A percentile compares a stretch with the other conserved stretches of the same genome.
phyloP scores from a whole-genome alignment of 331 rosid genomes.

The Dryas integrifolia region DNA sequence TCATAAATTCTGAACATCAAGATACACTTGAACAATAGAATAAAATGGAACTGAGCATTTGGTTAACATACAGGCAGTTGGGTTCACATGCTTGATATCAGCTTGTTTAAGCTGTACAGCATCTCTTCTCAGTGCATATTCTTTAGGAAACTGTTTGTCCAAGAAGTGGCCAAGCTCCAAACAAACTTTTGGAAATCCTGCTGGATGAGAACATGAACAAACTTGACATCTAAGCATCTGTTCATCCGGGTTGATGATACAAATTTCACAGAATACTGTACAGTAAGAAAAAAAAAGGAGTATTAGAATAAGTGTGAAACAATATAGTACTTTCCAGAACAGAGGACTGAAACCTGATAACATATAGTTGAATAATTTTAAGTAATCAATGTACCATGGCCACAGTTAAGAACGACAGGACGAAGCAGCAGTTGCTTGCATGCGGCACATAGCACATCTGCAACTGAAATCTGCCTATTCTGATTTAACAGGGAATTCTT shows the following conservation, averaged over 20 bases:
- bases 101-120: conserved; percentile 39
- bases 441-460: conserved; percentile 53
- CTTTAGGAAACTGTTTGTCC: conserved; percentile 63
- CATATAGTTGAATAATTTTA: conserved; percentile 7
- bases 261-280: conserved; percentile 69
- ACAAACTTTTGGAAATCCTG: conserved; percentile 72
- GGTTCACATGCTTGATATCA: conserved; percentile 28
- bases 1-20: background rate
- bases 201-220: conserved; percentile 71
- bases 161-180: conserved; percentile 63
- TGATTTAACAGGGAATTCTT: conserved; percentile 25
- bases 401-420: conserved; percentile 81
- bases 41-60: conserved; percentile 5
- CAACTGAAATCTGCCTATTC: conserved; percentile 35
- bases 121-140: conserved; percentile 54
- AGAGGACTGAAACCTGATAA: conserved; percentile 4
- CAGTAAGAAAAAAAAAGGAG: conserved; percentile 10
- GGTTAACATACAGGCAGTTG: conserved; percentile 38
- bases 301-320: conserved; percentile 17
- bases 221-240: conserved; percentile 65
- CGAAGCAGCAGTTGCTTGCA: conserved; percentile 62
- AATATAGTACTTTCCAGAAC: background rate
- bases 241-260: conserved; percentile 41
- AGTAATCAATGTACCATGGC: conserved; percentile 56
- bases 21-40: background rate